Percentiles rank a stretch among this genome's conserved stretches.
These are phyloP conservation scores for Gentiana macrophylla DNA, from an alignment of 257 asterid genomes.

Conservation along the genomic window DNA sequence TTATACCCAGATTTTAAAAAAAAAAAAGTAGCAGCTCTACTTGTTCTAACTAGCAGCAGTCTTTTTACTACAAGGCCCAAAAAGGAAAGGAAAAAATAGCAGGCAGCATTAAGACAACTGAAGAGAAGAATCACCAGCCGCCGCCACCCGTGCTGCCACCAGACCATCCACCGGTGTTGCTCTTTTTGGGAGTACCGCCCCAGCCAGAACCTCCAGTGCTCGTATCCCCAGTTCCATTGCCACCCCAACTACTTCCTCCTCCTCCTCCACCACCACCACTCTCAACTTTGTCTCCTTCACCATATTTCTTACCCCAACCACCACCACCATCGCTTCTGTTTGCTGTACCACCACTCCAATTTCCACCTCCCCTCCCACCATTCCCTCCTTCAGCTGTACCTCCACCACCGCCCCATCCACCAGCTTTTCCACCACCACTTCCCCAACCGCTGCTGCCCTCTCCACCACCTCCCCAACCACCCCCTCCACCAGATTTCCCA, in stretches of 20 bases:
- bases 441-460: neutral
- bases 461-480: conserved; percentile 32
- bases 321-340: conserved; percentile 18
- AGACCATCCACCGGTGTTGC: neutral
- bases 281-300: no score
- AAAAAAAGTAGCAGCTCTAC: no score
- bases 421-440: neutral
- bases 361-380: neutral
- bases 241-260: neutral
- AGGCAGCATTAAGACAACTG: no score
- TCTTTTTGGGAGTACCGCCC: neutral
- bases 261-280: conserved; percentile 1
- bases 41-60: no score
- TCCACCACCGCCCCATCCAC: conserved; percentile 2
- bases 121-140: no score
- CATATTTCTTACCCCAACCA: neutral
- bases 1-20: no score
- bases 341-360: neutral
- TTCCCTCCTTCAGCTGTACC: conserved; percentile 1
- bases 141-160: conserved; percentile 1
- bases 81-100: no score
- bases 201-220: conserved; percentile 4
- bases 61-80: no score
- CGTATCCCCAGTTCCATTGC: neutral
- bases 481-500: conserved; percentile 12